A percentile compares a stretch with the other conserved stretches of the same genome.
Evolutionary conservation across 2,329 filamentous ascomycete genomes (phyloP).

Genomic region (Periglandula ipomoeae): DNA sequence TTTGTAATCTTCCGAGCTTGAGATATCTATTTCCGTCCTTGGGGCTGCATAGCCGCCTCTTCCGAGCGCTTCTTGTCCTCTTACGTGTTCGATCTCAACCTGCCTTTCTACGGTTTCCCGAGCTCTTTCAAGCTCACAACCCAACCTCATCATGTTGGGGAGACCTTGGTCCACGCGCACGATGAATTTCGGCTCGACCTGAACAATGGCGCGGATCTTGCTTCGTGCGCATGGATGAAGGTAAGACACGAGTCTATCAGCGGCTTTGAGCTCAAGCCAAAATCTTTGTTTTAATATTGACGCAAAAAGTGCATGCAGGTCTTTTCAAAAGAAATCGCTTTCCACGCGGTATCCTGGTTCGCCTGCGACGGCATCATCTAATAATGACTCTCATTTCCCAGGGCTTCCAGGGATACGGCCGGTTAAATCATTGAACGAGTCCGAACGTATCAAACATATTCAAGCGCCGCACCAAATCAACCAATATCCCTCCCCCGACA

Average conservation of each 20-base stretch:
- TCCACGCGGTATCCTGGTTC: constrained; percentile 3
- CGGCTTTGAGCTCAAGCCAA: neutral
- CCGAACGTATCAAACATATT: neutral
- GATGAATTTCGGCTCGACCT: neutral
- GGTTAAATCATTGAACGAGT: neutral
- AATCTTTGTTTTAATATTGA: neutral
- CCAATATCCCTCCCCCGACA: neutral
- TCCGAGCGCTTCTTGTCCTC: too few relatives aligned
- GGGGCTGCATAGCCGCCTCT: too few relatives aligned
- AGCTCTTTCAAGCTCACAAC: neutral
- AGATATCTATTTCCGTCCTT: too few relatives aligned
- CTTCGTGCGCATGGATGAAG: neutral
- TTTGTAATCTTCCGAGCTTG: neutral
- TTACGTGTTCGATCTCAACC: neutral
- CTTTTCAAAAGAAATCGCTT: constrained; percentile 7
- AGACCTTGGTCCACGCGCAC: neutral
- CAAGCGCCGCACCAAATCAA: neutral
- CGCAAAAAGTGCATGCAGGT: neutral
- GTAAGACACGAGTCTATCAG: neutral
- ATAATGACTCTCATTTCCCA: neutral
- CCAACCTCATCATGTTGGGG: neutral
- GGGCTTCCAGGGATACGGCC: neutral
- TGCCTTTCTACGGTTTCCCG: neutral
- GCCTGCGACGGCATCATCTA: neutral
- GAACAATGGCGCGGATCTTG: neutral